Percentiles rank a stretch among this genome's conserved stretches.
These are phyloP conservation scores for Cinnamomum micranthum DNA, from an alignment of 164 flowering plant species.

Conservation along the genomic window DNA sequence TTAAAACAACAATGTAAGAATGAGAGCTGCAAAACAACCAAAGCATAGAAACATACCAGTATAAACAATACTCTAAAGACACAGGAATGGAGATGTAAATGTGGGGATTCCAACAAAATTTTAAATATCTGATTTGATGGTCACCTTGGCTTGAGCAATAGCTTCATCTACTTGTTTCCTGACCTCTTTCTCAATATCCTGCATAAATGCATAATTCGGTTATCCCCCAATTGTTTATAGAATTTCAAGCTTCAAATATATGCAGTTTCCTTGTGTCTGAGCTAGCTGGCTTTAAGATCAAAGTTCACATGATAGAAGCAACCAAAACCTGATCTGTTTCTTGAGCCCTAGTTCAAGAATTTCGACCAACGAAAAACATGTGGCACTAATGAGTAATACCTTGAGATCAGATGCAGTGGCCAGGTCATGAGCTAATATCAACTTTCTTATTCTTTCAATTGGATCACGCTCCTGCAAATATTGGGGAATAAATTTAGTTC, in stretches of 20 bases:
- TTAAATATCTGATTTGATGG: not conserved
- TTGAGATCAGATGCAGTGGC: constrained; percentile 89
- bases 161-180: constrained; percentile 98
- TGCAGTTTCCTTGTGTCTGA: not conserved
- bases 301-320: not conserved
- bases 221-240: not conserved
- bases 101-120: not conserved
- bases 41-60: not conserved
- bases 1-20: not conserved
- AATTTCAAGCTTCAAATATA: not conserved
- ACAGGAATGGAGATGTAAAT: not conserved
- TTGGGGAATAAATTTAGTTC: not conserved
- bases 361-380: not conserved
- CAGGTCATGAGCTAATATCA: constrained; percentile 69
- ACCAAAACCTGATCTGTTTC: not conserved
- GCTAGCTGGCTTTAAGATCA: not conserved
- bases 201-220: constrained; percentile 6
- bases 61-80: not conserved
- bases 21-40: not conserved
- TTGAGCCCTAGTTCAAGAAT: not conserved
- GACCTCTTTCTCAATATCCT: constrained; percentile 85
- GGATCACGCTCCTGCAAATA: constrained; percentile 90
- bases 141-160: constrained; percentile 92
- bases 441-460: constrained; percentile 80
- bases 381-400: constrained; percentile 35